Evolutionary conservation across 352 stramenopile genomes (phyloP), one percentile per base, ranked within the genome.

Genomic region (Globisporangium radiosum): DNA sequence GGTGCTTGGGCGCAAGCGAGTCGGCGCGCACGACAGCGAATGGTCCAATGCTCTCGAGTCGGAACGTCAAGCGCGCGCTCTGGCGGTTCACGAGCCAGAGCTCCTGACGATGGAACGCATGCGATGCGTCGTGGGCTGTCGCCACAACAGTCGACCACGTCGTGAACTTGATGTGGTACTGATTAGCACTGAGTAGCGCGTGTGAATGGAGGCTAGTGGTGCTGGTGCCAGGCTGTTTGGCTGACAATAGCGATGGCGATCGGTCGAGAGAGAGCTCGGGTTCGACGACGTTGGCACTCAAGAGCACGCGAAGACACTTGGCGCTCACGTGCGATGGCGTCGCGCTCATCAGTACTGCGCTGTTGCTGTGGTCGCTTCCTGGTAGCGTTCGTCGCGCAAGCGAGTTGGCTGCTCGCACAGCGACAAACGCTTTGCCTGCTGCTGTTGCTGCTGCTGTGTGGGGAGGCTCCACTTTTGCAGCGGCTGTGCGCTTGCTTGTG

Each of bases 141-240:
- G 63, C 61, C 19, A 73, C 57, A 11, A 87, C 49, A 13, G 78
- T 88, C 11, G 76, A 86, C 81, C 80, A 94, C 19, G 80, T 92
- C 47, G 76, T 87, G 62, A 93, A 93, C 53, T 76, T 78, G 65
- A 87, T 66, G 57, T 86, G 75, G 44, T 85, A 83, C 36, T 17
- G 45, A 33, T 2, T 33, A 33, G 25, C 25, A 33, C 45, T 50
- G 6, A 5, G 17, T 9, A 50, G 10, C 2, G 45, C 45, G 15
- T 33, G 25, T 33, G 25, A 33, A 33, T 3, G 25, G 25, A 33
- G 25, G 25, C 25, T 33, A 33, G 25, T 33, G 25, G 25, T 33
- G 25, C 25, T 33, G 25, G 3, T 33, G 25, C 25, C 25, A 33
- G 25, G 25, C 25, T 33, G 25, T 33, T 33, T 33, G 25, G 25